Evolutionary conservation across 768 basidiomycete species (phyloP).

Genomic region (Boletus tylopilopsis): DNA sequence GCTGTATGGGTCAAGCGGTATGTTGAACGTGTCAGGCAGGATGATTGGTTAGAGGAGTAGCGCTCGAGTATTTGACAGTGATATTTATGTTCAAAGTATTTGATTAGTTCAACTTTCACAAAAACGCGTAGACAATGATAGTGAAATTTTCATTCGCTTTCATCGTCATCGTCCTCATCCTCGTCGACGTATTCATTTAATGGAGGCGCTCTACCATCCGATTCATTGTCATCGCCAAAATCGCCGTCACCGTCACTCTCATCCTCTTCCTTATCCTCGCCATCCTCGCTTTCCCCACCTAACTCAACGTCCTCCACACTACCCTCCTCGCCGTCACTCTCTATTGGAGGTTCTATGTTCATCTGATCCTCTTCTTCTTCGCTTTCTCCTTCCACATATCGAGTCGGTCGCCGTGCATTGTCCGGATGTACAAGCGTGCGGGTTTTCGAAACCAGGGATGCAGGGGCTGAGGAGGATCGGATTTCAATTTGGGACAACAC

Average conservation of each 20-base stretch:
- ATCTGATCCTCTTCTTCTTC: slow-evolving; percentile 60
- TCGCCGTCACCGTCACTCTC: slow-evolving; percentile 44
- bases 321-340: slow-evolving; percentile 64
- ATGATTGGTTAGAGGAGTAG: slow-evolving; percentile 68
- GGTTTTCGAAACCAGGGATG: slow-evolving; percentile 44
- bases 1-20: slow-evolving; percentile 64
- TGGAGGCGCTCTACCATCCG: slow-evolving; percentile 37
- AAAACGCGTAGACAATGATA: no score
- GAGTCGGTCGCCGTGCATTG: slow-evolving; percentile 38
- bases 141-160: slow-evolving; percentile 40
- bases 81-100: slow-evolving; percentile 1
- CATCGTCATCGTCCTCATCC: slow-evolving; percentile 51
- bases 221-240: slow-evolving; percentile 37
- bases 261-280: slow-evolving; percentile 43
- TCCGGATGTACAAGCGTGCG: slow-evolving; percentile 34
- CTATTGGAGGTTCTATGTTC: slow-evolving; percentile 57
- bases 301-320: slow-evolving; percentile 79
- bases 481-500: slow-evolving; percentile 92
- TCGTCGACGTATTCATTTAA: slow-evolving; percentile 58
- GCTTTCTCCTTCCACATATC: slow-evolving; percentile 80
- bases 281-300: slow-evolving; percentile 58
- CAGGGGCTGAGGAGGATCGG: slow-evolving; percentile 69
- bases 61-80: slow-evolving; percentile 2
- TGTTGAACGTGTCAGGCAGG: slow-evolving; percentile 56
- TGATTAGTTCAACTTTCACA: no score